Base-by-base conservation (phyloP, 2,329 filamentous ascomycete genomes). In the Aspergillus floridensis region DNA sequence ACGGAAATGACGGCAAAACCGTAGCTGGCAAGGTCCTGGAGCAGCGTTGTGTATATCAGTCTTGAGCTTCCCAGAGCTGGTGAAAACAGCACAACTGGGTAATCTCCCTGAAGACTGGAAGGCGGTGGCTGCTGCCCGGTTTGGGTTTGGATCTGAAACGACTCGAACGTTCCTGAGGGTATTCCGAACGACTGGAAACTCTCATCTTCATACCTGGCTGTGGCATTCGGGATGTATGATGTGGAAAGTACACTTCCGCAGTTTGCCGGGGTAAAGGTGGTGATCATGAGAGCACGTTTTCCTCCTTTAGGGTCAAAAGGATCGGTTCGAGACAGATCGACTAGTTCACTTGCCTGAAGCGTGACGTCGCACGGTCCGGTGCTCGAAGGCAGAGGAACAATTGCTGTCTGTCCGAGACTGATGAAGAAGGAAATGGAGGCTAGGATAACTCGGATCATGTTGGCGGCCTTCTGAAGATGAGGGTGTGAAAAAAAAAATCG, bases 1-100 rank as follows among this genome's bases (percentile, higher is more conserved):
- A 76, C 61, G 4, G 71, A 69, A 3, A 76, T 61, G 11, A 76
- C 71, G 3, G 66, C 64, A 53, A 73, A 77, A 5, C 75, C 75
- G 3, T 62, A 29, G 49, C 73, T 76, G 10, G 75, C 68, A 2
- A 77, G 57, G 29, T 67, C 61, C 58, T 73, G 68, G 16, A 69
- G 69, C 8, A 74, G 62, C 5, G 61, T 59, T 41, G 58, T 71
- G 61, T 76, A 75, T 11, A 68, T 54, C n/a, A 72, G 65, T 12
- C 74, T 66, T 3, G 70, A 61, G 1, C 59, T 68, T 4, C 68
- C 68, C 4, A 65, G 52, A 10, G 64, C 74, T 0, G 73, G 69
- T 1, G 73, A 74, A 55, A 76, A 76, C 2, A 77, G 51, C 3
- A 76, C 49, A 0, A 75, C 19, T 6, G 75, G 73, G 53, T 62